These are phyloP conservation scores for Melanogaster broomeanus DNA, from an alignment of 768 basidiomycete genomes.

Conservation along the genomic window DNA sequence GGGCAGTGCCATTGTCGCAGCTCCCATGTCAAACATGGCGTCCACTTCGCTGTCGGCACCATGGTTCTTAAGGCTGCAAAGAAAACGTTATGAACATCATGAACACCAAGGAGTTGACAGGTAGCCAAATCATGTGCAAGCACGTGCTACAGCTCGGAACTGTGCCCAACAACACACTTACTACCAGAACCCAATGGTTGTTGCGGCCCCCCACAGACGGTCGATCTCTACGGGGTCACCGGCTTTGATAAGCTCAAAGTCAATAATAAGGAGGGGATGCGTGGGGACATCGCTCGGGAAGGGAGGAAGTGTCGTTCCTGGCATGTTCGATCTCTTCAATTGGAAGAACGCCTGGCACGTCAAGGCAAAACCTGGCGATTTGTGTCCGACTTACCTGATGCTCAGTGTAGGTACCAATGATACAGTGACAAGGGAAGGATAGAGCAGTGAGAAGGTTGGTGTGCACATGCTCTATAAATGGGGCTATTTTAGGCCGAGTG, in stretches of 20 bases:
- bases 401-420: too few species aligned
- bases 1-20: conserved; percentile 40
- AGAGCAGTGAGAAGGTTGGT: too few species aligned
- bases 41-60: conserved; percentile 37
- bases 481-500: too few species aligned
- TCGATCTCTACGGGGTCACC: conserved; percentile 41
- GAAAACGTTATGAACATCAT: neutral
- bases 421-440: too few species aligned
- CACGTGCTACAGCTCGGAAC: neutral
- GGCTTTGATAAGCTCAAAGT: conserved; percentile 39
- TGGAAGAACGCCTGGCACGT: neutral
- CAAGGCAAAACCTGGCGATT: neutral
- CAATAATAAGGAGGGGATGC: conserved; percentile 48
- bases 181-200: conserved; percentile 56
- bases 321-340: conserved; percentile 23
- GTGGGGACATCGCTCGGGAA: conserved; percentile 47
- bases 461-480: too few species aligned
- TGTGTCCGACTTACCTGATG: neutral
- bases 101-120: too few species aligned
- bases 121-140: neutral
- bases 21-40: conserved; percentile 45
- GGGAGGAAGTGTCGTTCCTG: conserved; percentile 35
- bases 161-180: conserved; percentile 27
- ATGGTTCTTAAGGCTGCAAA: conserved; percentile 44
- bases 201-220: conserved; percentile 48